Base-by-base conservation (phyloP, 2,329 filamentous ascomycete species). In the Trichophyton benhamiae region DNA sequence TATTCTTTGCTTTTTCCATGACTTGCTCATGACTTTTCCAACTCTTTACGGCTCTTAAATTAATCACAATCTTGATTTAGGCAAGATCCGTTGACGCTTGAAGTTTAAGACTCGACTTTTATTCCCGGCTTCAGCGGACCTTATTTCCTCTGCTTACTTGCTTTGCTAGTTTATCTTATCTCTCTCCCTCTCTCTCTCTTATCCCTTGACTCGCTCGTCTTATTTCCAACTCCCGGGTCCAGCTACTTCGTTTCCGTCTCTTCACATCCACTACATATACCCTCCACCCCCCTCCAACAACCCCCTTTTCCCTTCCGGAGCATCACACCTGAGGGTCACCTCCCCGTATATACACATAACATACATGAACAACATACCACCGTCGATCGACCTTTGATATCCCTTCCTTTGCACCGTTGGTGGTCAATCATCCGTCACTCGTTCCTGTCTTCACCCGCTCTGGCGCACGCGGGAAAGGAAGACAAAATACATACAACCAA, bases 21-120 rank as follows among this genome's bases (percentile, higher is more conserved):
- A 59, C 58, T 59, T 58, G 55, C 36, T 58, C 55, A 58, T 58
- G 55, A 58, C 33, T 44, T 25, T 44, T 58, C 55, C 55, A 58
- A 58, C 55, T 36, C 22, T 58, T 58, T 58, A 42, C 55, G 55
- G 55, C 55, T 58, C 55, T 58, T 58, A 42, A 58, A 58, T 58
- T 58, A 58, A 58, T 44, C 55, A 42, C 55, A 58, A 58, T 44
- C 55, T 58, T 58, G 55, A 58, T 58, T 58, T 58, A 58, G 55
- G 41, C 55, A 58, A 58, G 55, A 41, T 58, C 55, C 55, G 55
- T 58, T 42, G 55, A 33, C 55, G 55, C 33, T 58, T 58, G 33
- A 44, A 58, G 36, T 33, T 42, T 58, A 58, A 49, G 33, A 59
- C 44, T 59, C 58, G 58, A 46, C 58, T 17, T 58, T 48, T 59